These are phyloP conservation scores for Trypanosoma theileri DNA, from an alignment of 208 protist genomes.

Conservation along the genomic window DNA sequence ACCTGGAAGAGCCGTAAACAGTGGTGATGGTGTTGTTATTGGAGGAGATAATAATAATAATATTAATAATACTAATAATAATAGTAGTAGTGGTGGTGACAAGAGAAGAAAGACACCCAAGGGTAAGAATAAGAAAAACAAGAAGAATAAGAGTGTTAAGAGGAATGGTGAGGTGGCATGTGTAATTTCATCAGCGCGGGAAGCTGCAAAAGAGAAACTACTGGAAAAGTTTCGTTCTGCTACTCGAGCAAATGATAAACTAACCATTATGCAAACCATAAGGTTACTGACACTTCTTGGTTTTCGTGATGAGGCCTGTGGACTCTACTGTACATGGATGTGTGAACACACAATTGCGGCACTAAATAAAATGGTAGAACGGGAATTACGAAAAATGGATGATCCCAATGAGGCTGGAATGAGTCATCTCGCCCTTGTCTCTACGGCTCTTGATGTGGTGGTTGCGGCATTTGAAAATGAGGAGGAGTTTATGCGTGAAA, in stretches of 20 bases:
- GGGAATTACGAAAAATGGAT: constrained; percentile 75
- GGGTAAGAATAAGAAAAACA: neutral
- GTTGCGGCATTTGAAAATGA: constrained; percentile 77
- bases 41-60: neutral
- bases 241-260: constrained; percentile 56
- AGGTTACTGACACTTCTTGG: constrained; percentile 54
- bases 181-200: constrained; percentile 32
- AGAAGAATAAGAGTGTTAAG: neutral
- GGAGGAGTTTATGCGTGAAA: constrained; percentile 59
- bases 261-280: constrained; percentile 59
- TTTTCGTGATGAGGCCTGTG: constrained; percentile 35
- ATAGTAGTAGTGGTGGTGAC: neutral
- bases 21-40: no score
- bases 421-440: constrained; percentile 79
- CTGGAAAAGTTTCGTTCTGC: constrained; percentile 32
- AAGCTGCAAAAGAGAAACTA: constrained; percentile 33
- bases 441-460: constrained; percentile 75
- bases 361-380: constrained; percentile 60
- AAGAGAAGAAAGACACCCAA: neutral
- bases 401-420: constrained; percentile 55
- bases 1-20: no score
- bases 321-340: constrained; percentile 66
- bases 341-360: constrained; percentile 61
- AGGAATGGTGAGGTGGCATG: neutral
- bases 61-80: neutral